A percentile compares a stretch with the other conserved stretches of the same genome.
phyloP scores from a whole-genome alignment of 169 alveolate genomes.

The Eimeria necatrix region DNA sequence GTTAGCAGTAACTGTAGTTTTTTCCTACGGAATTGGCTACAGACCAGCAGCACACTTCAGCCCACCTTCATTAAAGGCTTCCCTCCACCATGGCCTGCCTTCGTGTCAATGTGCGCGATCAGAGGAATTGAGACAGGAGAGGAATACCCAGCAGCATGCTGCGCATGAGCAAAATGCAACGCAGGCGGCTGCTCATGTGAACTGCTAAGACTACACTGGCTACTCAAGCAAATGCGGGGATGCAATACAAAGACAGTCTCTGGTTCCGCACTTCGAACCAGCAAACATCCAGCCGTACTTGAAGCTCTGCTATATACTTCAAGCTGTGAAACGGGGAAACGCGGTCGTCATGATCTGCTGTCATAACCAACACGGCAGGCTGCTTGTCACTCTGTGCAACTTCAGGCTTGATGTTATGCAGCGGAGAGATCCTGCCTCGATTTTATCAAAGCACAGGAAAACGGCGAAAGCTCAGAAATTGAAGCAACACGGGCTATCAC shows the following conservation, averaged over 20 bases:
- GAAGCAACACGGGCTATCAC: background rate
- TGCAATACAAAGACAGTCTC: too few species aligned
- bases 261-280: background rate
- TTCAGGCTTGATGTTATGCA: slow-evolving; percentile 64
- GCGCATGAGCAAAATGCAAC: background rate
- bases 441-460: background rate
- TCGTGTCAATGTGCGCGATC: slow-evolving; percentile 65
- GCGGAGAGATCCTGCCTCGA: slow-evolving; percentile 45
- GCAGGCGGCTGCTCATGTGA: background rate
- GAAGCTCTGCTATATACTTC: slow-evolving; percentile 72
- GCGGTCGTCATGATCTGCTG: slow-evolving; percentile 80
- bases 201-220: too few species aligned
- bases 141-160: slow-evolving; percentile 75
- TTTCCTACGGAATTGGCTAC: background rate
- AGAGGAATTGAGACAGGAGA: slow-evolving; percentile 37
- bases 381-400: slow-evolving; percentile 21
- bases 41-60: background rate
- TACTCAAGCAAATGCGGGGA: too few species aligned
- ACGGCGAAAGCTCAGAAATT: background rate
- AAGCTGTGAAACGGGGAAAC: slow-evolving; percentile 76
- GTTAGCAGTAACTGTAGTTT: background rate
- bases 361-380: slow-evolving; percentile 69
- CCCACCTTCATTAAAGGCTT: slow-evolving; percentile 72
- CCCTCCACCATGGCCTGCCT: slow-evolving; percentile 80
- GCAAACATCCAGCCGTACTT: slow-evolving; percentile 5